Conservation (phyloP, 495 filamentous ascomycete species). For the Lasiosphaeria ovina region DNA sequence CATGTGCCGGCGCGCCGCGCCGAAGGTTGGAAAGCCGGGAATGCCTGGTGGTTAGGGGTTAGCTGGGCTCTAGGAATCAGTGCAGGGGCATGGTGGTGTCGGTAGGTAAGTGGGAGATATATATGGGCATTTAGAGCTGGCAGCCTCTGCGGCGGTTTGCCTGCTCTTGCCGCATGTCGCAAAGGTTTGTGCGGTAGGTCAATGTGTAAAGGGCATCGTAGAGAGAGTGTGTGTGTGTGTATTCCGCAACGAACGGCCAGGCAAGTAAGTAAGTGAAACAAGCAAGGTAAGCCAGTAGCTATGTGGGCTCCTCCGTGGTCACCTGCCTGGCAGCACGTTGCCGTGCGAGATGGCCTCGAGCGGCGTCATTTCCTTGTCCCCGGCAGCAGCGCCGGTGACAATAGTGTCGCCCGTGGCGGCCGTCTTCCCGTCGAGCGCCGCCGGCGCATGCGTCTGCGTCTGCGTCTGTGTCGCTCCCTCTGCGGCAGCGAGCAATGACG, state of each 20-base stretch:
- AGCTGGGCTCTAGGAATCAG: background rate
- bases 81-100: background rate
- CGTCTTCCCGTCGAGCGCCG: too few relatives aligned
- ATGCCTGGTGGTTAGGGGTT: constrained; percentile 30
- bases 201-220: background rate
- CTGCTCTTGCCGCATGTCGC: too few relatives aligned
- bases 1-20: constrained; percentile 46
- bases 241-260: background rate
- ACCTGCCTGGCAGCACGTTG: background rate
- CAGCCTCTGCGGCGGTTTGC: too few relatives aligned
- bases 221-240: background rate
- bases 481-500: too few relatives aligned
- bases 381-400: background rate
- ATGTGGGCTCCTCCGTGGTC: background rate
- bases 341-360: constrained; percentile 1
- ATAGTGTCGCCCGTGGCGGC: background rate
- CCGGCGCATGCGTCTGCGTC: too few relatives aligned
- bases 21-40: constrained; percentile 43
- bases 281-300: background rate
- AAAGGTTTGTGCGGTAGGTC: too few relatives aligned
- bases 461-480: too few relatives aligned
- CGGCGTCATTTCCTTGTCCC: background rate
- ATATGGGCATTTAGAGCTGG: too few relatives aligned
- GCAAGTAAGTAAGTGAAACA: background rate
- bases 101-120: background rate